Evolutionary conservation across 768 basidiomycete species (phyloP), one percentile per base, ranked within the genome.

Genomic region (Strobilomyces confusus): DNA sequence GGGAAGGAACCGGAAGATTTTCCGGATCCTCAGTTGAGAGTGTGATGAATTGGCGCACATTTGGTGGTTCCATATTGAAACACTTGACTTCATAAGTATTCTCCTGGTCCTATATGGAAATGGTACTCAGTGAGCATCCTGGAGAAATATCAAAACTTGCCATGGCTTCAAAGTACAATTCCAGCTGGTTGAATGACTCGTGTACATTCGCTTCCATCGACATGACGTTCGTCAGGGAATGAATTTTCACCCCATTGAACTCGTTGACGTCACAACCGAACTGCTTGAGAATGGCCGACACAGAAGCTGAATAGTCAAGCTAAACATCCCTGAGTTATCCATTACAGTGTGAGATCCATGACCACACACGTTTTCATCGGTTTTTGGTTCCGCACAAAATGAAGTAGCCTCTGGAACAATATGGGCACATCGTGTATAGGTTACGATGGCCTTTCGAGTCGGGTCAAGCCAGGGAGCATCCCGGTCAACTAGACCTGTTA

Each of bases 21-120:
- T 40, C 20, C 6, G 48, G 47, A 20, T 19, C 32, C 3, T 33
- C 11, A 12, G 55, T 46, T 3, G 57, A 43, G 32, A 63, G 52
- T 17, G 37, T 20, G 4, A 49, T 48, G 6, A 57, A 53, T 44
- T 41, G 19, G 14, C 20, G 41, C 22, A 37, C 2, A n/a, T 5
- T 15, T 23, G n/a, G 22, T 1, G 5, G 25, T 17, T 2, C 5
- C 6, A 0, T n/a, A 46, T 34, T 34, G 32, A 33, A 5, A 13
- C n/a, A 41, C 36, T 49, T 52, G 32, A 58, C 40, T 46, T 56
- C 44, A 34, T 59, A 59, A 32, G 4, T 5, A 48, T 59, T 11
- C 7, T 29, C 7, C 37, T 23, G 1, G 11, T 36, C 12, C 55
- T 58, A 13, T 13, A 33, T 33, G 3, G 3, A 33, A 13, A 11